A percentile compares a stretch with the other conserved stretches of the same genome.
Conservation (phyloP, 2,329 filamentous ascomycete genomes). For the Lachnellula arida region DNA sequence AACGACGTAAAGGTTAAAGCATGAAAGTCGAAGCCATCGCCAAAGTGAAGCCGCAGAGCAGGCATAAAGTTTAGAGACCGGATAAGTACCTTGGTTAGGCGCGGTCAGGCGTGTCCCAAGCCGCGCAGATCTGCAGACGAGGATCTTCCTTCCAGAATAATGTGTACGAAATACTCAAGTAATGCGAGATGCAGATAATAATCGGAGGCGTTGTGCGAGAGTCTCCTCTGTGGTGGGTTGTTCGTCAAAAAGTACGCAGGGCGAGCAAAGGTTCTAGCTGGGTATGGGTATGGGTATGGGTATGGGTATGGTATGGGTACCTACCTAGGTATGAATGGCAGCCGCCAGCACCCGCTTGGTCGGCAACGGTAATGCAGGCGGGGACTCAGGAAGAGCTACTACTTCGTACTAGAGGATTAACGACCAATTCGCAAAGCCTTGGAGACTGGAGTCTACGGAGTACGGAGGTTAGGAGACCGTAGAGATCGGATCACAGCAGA, state of each 20-base stretch:
- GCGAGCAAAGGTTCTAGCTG: not conserved
- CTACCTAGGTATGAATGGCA: too few relatives aligned
- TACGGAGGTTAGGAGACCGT: too few relatives aligned
- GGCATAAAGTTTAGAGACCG: conserved; percentile 2
- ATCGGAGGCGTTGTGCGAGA: not conserved
- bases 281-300: too few relatives aligned
- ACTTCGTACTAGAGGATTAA: too few relatives aligned
- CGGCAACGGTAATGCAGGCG: not conserved
- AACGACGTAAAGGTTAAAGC: not conserved
- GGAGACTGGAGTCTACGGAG: too few relatives aligned
- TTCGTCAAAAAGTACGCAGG: not conserved
- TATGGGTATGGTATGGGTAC: not conserved
- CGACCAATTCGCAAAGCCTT: not conserved
- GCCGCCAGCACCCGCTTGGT: not conserved
- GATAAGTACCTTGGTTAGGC: conserved; percentile 1
- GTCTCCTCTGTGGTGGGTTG: not conserved
- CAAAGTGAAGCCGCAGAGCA: not conserved
- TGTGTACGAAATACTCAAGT: conserved; percentile 7
- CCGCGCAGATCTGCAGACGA: conserved; percentile 1
- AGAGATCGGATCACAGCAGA: not conserved
- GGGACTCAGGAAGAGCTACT: not conserved
- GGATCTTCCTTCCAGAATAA: conserved; percentile 7
- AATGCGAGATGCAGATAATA: conserved; percentile 3
- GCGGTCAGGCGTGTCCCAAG: not conserved
- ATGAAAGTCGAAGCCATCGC: conserved; percentile 3